Evolutionary conservation across 192 early-diverging fungal genomes (phyloP).

Genomic region (Entophlyctis luteolus): DNA sequence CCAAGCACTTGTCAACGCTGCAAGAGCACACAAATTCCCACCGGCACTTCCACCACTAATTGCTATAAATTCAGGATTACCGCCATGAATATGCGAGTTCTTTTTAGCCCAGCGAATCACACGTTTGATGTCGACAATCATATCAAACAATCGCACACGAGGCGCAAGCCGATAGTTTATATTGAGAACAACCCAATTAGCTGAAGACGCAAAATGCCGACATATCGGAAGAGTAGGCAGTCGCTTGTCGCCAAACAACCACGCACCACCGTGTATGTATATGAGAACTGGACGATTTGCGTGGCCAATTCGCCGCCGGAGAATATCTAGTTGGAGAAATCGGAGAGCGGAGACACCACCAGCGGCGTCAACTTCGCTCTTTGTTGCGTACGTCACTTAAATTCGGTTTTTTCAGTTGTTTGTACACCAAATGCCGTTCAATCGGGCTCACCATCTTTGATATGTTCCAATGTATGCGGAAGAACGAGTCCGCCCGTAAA

Average conservation of each 20-base stretch:
- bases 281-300: constrained; percentile 24
- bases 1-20: constrained; percentile 44
- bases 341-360: constrained; percentile 11
- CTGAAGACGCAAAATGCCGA: constrained; percentile 39
- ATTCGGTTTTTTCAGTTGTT: background rate
- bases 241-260: constrained; percentile 57
- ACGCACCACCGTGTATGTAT: constrained; percentile 58
- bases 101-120: constrained; percentile 65
- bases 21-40: constrained; percentile 54
- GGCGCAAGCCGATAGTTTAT: constrained; percentile 49
- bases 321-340: constrained; percentile 29
- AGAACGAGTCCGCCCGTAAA: background rate
- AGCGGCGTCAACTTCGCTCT: constrained; percentile 27
- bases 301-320: constrained; percentile 13
- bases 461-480: too few relatives aligned
- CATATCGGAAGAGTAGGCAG: constrained; percentile 28
- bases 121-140: constrained; percentile 65
- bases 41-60: constrained; percentile 55
- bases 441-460: background rate
- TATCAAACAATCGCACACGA: constrained; percentile 47
- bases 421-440: background rate
- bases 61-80: constrained; percentile 61
- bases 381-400: constrained; percentile 37
- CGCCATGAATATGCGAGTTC: constrained; percentile 58
- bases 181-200: constrained; percentile 60